These are phyloP conservation scores for Alternaria panax DNA, from an alignment of 2,329 filamentous ascomycete species.

Conservation along the genomic window DNA sequence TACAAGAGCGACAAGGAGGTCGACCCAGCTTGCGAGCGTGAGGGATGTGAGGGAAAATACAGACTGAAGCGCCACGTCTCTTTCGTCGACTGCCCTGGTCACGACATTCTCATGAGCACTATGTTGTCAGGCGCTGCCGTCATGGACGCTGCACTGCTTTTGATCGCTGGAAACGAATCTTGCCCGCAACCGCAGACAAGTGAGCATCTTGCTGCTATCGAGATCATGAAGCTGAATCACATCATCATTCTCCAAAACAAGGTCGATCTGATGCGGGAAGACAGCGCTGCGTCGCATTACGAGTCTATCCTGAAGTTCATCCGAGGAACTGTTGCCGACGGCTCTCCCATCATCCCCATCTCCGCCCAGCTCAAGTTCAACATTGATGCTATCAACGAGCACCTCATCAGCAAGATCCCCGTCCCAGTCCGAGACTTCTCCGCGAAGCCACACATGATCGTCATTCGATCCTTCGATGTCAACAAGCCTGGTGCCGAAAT, in stretches of 20 bases:
- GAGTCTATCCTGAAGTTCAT: constrained; percentile 99
- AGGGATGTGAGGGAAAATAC: constrained; percentile 89
- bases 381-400: constrained; percentile 97
- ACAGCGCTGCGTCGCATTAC: constrained; percentile 91
- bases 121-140: constrained; percentile 99
- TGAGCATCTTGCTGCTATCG: constrained; percentile 97
- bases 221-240: constrained; percentile 99
- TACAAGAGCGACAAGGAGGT: constrained; percentile 99
- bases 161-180: constrained; percentile 97
- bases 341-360: constrained; percentile 94
- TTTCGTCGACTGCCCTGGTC: constrained; percentile 97
- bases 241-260: constrained; percentile 99
- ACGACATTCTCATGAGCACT: constrained; percentile 99
- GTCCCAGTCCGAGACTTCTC: constrained; percentile 91
- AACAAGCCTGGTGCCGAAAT: constrained; percentile 99
- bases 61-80: constrained; percentile 72
- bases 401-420: constrained; percentile 93
- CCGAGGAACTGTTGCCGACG: constrained; percentile 93
- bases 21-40: constrained; percentile 92
- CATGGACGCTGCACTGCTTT: constrained; percentile 96
- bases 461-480: constrained; percentile 98
- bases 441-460: constrained; percentile 95
- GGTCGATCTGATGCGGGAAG: constrained; percentile 97
- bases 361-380: constrained; percentile 99
- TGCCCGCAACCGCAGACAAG: constrained; percentile 98